Evolutionary conservation across 371 early-diverging fungal species (phyloP).

Genomic region (Phascolomyces articulosus): DNA sequence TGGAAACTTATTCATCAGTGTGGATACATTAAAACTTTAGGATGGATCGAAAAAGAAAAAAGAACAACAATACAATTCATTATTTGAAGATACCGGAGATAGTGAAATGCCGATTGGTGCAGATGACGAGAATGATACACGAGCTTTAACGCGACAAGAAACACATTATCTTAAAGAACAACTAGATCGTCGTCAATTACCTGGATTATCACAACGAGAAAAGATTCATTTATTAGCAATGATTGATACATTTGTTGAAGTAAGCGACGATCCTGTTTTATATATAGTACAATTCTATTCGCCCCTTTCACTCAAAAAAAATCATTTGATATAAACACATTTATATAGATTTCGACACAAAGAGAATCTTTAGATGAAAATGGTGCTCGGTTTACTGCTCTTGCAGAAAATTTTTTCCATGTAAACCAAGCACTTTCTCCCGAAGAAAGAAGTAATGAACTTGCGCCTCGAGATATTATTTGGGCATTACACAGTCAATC

Average conservation of each 20-base stretch:
- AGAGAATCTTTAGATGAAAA: conserved; percentile 84
- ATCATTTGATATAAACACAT: neutral
- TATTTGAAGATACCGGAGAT: conserved; percentile 41
- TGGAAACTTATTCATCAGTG: too few relatives aligned
- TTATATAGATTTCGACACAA: conserved; percentile 63
- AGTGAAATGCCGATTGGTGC: conserved; percentile 2
- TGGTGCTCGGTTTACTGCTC: conserved; percentile 82
- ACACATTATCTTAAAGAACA: conserved; percentile 34
- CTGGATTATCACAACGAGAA: conserved; percentile 45
- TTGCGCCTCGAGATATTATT: conserved; percentile 74
- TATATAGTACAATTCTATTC: too few relatives aligned
- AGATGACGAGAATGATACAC: conserved; percentile 29
- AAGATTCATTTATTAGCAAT: conserved; percentile 60
- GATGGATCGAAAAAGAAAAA: neutral
- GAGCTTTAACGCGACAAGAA: conserved; percentile 36
- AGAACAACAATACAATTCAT: conserved; percentile 23
- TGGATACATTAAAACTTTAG: neutral
- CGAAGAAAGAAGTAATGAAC: conserved; percentile 33
- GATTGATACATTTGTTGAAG: conserved; percentile 65
- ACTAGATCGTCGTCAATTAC: conserved; percentile 47
- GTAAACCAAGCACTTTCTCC: conserved; percentile 50
- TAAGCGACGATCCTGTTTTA: conserved; percentile 19
- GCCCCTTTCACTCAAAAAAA: neutral
- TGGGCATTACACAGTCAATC: conserved; percentile 94
- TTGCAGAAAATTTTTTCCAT: conserved; percentile 71